Evolutionary conservation across 2,329 filamentous ascomycete species (phyloP), one percentile per base, ranked within the genome.

Genomic region (Phialophora verrucosa): DNA sequence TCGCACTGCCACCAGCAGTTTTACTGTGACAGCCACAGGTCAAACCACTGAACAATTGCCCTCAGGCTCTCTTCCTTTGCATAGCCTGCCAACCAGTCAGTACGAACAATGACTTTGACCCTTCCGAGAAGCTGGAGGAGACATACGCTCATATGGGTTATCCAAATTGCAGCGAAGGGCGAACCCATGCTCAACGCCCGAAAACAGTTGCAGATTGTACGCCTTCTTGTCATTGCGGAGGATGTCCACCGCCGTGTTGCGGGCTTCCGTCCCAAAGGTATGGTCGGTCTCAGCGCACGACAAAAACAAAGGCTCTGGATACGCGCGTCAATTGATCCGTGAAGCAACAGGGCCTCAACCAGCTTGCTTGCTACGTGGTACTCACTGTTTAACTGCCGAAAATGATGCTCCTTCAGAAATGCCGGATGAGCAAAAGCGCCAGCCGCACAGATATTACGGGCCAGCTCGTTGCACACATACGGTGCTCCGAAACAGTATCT

Each of bases 361-460:
- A 42, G 12, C 35, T 5, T 38, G 35, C 14, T 38, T 38, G 38
- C 17, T 6, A 3, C 38, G 6, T 7, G 38, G 17, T n/a, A 44
- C 62, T 44, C 29, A 68, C 68, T 65, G 25, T 78, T 76, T 2
- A 81, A 54, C 3, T 77, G 73, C 12, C 68, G 66, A 62, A 84
- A 82, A 63, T 84, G 80, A 29, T 76, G 73, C 59, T 84, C 82
- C 55, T 82, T 83, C 53, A 85, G 69, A 65, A 82, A 81, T 0
- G 83, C 79, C 1, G 83, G 83, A 67, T 85, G 83, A 0, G 81
- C 83, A 72, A 85, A 83, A 0, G 82, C 83, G 1, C 83, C 83
- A 0, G 76, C 83, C 1, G 74, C 72, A 5, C 80, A 77, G 0
- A 67, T 72, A 14, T 76, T 75, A 5, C 69, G 70, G 0, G 80